Evolutionary conservation across 2,329 filamentous ascomycete genomes (phyloP), one percentile per base, ranked within the genome.

Genomic region (Pseudopithomyces maydicus): DNA sequence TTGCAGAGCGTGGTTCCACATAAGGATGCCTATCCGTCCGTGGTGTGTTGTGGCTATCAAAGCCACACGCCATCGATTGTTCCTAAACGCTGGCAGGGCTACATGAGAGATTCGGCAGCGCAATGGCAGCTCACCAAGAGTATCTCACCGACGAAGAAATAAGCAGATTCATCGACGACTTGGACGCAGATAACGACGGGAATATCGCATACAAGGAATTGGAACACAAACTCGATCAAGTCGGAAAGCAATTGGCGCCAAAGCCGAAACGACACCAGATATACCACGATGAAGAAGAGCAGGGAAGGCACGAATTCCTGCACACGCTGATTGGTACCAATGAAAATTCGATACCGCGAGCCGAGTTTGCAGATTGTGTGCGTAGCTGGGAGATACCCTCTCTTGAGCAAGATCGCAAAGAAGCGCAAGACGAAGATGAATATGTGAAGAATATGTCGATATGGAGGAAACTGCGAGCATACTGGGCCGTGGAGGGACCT

Each of bases 401-500:
- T 0, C 65, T 82, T 29, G 74, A 81, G 43, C 78, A 81, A 55
- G 79, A 81, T 36, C 78, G 79, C 60, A 78, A 80, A 52, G 77
- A 80, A 32, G 77, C 80, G 17, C 72, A 81, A 20, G 76, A 82
- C 6, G 78, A 82, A 17, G 75, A 79, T 49, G 75, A 79, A 10
- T 82, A 83, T 57, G 65, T 82, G 61, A 77, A 77, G 43, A 73
- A 75, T 0, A 74, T 85, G 54, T 74, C 80, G 0, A 68, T 77
- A 1, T 80, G 77, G 67, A 76, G 83, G 55, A 76, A 79, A 23
- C 56, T 81, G 2, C 77, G 82, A 20, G 81, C 84, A 0, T 84
- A 82, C 64, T 85, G 83, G 82, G 81, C 81, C 14, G 82, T 86
- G 1, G 78, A 83, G 51, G 84, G 83, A 0, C 82, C 82, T 0